Evolutionary conservation across 768 basidiomycete species (phyloP).

Genomic region (Scleroderma citrinum): DNA sequence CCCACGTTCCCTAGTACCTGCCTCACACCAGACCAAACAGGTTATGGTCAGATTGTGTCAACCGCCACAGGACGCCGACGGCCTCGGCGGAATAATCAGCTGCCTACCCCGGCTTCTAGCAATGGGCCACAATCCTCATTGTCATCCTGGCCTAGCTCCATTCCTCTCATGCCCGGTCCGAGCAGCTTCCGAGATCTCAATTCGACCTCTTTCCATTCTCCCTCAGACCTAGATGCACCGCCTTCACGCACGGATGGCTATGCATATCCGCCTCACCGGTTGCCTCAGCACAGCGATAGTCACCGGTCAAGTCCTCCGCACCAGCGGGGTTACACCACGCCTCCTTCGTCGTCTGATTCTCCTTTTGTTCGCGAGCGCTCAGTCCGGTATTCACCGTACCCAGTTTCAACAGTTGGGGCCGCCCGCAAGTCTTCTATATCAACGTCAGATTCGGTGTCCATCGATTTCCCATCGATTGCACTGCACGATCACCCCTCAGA

Average conservation of each 20-base stretch:
- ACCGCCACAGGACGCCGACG: constrained; percentile 55
- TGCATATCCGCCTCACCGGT: constrained; percentile 26
- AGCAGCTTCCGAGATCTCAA: constrained; percentile 12
- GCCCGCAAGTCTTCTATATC: constrained; percentile 20
- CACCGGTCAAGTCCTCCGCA: constrained; percentile 25
- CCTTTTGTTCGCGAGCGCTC: constrained; percentile 21
- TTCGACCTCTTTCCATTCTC: constrained; percentile 20
- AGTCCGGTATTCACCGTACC: constrained; percentile 43
- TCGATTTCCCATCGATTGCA: constrained; percentile 32
- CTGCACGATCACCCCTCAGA: constrained; percentile 27
- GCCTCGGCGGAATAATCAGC: constrained; percentile 46
- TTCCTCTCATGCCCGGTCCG: constrained; percentile 29
- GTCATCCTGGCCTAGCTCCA: constrained; percentile 45
- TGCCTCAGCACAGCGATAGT: constrained; percentile 12
- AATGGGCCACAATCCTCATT: constrained; percentile 26
- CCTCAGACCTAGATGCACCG: constrained; percentile 15
- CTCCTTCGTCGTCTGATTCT: constrained; percentile 21
- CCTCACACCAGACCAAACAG: constrained; percentile 78
- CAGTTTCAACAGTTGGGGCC: constrained; percentile 20
- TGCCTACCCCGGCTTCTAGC: constrained; percentile 26
- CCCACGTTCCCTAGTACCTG: constrained; percentile 83
- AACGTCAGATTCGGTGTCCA: constrained; percentile 24
- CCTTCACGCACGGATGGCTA: constrained; percentile 22
- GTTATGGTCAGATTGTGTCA: constrained; percentile 79
- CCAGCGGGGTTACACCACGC: constrained; percentile 22